Conservation (phyloP, 495 filamentous ascomycete species). For the Hypomontagnella submonticulosa region DNA sequence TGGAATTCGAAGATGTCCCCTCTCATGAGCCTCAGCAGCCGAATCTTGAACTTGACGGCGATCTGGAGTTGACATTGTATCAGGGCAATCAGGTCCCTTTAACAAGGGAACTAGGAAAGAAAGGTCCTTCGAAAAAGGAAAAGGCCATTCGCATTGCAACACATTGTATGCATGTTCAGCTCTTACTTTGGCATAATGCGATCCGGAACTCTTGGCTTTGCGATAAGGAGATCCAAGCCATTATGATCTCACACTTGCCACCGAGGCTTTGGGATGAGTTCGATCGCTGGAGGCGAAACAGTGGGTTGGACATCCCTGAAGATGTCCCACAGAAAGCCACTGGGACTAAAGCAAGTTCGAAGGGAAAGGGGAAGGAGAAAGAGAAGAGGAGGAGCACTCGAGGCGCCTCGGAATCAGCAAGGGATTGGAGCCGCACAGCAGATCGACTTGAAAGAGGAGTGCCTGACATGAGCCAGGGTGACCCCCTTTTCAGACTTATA, state of each 20-base stretch:
- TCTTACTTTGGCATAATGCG: slow-evolving; percentile 87
- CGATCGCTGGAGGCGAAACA: slow-evolving; percentile 75
- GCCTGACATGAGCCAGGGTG: slow-evolving; percentile 77
- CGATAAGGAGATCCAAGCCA: slow-evolving; percentile 80
- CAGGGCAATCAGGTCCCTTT: slow-evolving; percentile 65
- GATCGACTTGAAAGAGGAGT: slow-evolving; percentile 73
- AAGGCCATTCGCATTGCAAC: slow-evolving; percentile 78
- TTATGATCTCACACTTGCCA: slow-evolving; percentile 76
- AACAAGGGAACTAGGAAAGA: slow-evolving; percentile 74
- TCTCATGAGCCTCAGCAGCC: slow-evolving; percentile 50
- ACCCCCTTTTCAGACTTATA: slow-evolving; percentile 84
- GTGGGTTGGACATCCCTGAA: slow-evolving; percentile 66
- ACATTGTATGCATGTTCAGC: slow-evolving; percentile 90
- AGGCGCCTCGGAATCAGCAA: slow-evolving; percentile 58
- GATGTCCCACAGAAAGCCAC: slow-evolving; percentile 46
- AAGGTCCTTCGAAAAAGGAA: slow-evolving; percentile 86
- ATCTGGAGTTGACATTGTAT: slow-evolving; percentile 82
- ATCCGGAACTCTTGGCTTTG: slow-evolving; percentile 88
- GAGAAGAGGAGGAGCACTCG: slow-evolving; percentile 53
- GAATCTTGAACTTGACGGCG: slow-evolving; percentile 53
- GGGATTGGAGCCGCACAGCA: slow-evolving; percentile 80
- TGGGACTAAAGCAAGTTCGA: slow-evolving; percentile 50
- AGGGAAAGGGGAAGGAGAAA: slow-evolving; percentile 51
- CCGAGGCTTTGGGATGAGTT: slow-evolving; percentile 74
- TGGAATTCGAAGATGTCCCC: slow-evolving; percentile 90